Evolutionary conservation across 495 filamentous ascomycete genomes (phyloP), one percentile per base, ranked within the genome.

Genomic region (Usnea hakonensis): DNA sequence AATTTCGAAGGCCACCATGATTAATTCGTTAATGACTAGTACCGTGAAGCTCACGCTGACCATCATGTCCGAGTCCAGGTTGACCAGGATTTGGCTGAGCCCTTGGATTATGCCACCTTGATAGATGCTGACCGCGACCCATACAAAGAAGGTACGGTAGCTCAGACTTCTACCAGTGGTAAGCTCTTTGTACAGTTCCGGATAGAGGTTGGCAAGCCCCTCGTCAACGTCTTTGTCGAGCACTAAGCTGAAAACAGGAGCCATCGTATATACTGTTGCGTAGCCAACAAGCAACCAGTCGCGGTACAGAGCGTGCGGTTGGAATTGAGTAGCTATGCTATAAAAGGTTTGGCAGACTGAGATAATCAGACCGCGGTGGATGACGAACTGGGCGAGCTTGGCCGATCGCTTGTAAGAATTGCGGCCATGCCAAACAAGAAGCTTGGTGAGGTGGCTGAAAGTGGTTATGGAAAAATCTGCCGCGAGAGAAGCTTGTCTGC

Each of bases 241-340:
- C 9, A 97, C 93, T n/a, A 99, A 85, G 0, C 90, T 95, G 70
- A 99, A 90, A 43, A 99, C 95, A 0, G 95, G 95, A 3, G 81
- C 80, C 76, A 94, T 96, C 21, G 95, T 99, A 75, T 99, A 99
- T 16, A 97, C 80, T 0, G 92, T 97, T 2, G 92, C 92, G 71
- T 97, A 99, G 55, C 95, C 95, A 37, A 99, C 93, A 64, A 99
- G 83, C 33, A 99, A 83, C 95, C 95, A 99, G 71, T 96, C 88
- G 77, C 88, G 89, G 77, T 97, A 99, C 19, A 99, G 77, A 30
- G 91, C 95, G 66, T 93, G 90, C 0, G 95, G 95, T 68, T 96
- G 90, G 67, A 96, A 96, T 60, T 87, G 82, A 37, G 87, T 83
- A 16, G 94, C 93, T 56, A 97, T 92, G 73, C 88, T 94, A 75